Evolutionary conservation across 352 stramenopile species (phyloP).

Genomic region (Phytophthora tentaculata): DNA sequence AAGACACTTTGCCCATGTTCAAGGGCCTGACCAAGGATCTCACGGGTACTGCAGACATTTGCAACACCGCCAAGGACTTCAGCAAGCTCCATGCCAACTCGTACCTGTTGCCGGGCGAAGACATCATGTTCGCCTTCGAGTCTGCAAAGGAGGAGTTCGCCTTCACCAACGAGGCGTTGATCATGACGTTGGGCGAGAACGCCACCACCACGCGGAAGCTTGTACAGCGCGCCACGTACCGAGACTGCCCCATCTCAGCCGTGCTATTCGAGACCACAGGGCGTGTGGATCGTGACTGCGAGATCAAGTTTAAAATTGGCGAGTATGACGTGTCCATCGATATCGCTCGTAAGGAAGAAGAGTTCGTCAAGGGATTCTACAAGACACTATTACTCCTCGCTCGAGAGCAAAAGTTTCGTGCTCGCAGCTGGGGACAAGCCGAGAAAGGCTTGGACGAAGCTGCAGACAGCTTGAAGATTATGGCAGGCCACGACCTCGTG

Average conservation of each 20-base stretch:
- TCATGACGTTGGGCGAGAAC: conserved; percentile 43
- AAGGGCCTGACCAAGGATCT: conserved; percentile 58
- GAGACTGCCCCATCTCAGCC: conserved; percentile 35
- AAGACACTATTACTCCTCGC: conserved; percentile 51
- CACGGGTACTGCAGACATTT: conserved; percentile 61
- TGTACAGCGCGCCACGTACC: conserved; percentile 49
- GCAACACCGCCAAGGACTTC: conserved; percentile 38
- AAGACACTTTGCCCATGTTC: conserved; percentile 37
- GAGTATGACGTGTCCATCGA: conserved; percentile 50
- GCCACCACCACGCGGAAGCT: conserved; percentile 56
- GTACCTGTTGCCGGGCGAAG: conserved; percentile 51
- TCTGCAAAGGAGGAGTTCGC: conserved; percentile 66
- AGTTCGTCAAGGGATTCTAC: conserved; percentile 55
- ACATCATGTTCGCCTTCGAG: conserved; percentile 60
- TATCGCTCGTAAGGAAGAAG: conserved; percentile 58
- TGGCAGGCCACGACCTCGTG: conserved; percentile 31
- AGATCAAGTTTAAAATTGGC: conserved; percentile 70
- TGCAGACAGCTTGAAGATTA: conserved; percentile 46
- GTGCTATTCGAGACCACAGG: conserved; percentile 65
- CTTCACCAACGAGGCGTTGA: conserved; percentile 68
- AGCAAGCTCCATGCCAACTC: conserved; percentile 34
- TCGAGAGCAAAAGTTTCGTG: conserved; percentile 47
- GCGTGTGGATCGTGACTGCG: conserved; percentile 62
- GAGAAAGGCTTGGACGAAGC: conserved; percentile 36
- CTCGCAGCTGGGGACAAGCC: conserved; percentile 40